A percentile compares a stretch with the other conserved stretches of the same genome.
Evolutionary conservation across 345 rosid genomes (phyloP).

Genomic region (Eucalyptus regnans): DNA sequence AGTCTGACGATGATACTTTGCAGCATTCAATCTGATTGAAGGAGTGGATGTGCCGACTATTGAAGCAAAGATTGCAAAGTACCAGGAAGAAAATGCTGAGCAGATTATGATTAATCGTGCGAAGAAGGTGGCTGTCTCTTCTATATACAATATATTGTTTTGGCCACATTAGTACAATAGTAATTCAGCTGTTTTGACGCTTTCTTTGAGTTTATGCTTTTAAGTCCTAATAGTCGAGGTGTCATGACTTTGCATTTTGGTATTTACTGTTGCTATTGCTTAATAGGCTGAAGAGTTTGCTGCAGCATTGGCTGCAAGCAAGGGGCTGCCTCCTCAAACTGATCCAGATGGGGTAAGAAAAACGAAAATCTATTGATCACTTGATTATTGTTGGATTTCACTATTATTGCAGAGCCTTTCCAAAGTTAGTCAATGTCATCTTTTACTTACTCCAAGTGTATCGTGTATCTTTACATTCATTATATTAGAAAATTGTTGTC

Average conservation of each 20-base stretch:
- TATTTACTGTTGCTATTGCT: not conserved
- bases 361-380: not conserved
- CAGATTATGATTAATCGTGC: slow-evolving; percentile 83
- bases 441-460: not conserved
- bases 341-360: slow-evolving; percentile 56
- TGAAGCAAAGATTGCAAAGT: slow-evolving; percentile 60
- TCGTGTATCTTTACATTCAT: not conserved
- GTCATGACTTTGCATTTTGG: not conserved
- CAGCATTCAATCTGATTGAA: slow-evolving; percentile 69
- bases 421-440: not conserved
- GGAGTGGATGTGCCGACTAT: slow-evolving; percentile 63
- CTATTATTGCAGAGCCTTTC: not conserved
- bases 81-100: slow-evolving; percentile 82
- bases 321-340: slow-evolving; percentile 34
- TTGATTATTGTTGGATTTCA: not conserved
- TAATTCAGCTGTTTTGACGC: not conserved
- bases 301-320: slow-evolving; percentile 79
- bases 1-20: not conserved
- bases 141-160: not conserved
- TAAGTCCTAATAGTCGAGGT: not conserved
- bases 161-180: not conserved
- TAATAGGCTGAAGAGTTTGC: slow-evolving; percentile 89
- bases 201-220: not conserved
- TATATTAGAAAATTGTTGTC: not conserved
- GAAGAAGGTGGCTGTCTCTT: slow-evolving; percentile 39